Evolutionary conservation across 768 basidiomycete species (phyloP), one percentile per base, ranked within the genome.

Genomic region (Leccinum truebloodii): DNA sequence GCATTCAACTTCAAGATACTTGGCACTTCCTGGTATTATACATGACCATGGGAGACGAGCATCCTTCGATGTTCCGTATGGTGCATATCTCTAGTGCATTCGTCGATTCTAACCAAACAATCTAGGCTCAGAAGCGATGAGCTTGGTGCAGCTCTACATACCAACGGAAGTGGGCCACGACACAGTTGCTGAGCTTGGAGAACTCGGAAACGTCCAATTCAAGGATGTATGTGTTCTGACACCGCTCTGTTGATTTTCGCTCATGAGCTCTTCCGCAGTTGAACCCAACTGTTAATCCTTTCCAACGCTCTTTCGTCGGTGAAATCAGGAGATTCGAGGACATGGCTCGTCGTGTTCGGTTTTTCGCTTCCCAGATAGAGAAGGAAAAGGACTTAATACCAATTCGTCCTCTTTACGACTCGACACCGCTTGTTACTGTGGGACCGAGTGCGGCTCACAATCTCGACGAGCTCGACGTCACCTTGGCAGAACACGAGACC

Each of bases 91-190:
- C 58, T 18, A 18, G 37, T 60, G 13, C 51, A 16, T 24, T 50
- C 35, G 16, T 39, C 41, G 26, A 37, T 58, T 39, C 58, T 62
- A 54, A 63, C 54, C 57, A 62, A 8, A 48, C 6, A 56, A 56
- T 60, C 57, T 49, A 97, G 95, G 92, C 59, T 98, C 95, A 83
- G 95, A 97, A 79, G 84, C 87, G 80, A 98, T 98, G 95, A 96
- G 94, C 82, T 81, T 95, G 78, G 91, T 96, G 64, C 94, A 98
- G 81, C 87, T 99, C 69, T 95, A 94, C 73, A 90, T 98, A 67
- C 97, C 96, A 49, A 90, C 92, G 41, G 97, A 99, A 82, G 94
- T 96, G 62, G 94, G 95, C 30, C 97, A 99, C 75, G 94, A 98
- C 72, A 93, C 96, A 52, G 93, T 98, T 62, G 88, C 90, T 55